A percentile compares a stretch with the other conserved stretches of the same genome.
phyloP scores from a whole-genome alignment of 768 basidiomycete species.

The Pisolithus tinctorius region DNA sequence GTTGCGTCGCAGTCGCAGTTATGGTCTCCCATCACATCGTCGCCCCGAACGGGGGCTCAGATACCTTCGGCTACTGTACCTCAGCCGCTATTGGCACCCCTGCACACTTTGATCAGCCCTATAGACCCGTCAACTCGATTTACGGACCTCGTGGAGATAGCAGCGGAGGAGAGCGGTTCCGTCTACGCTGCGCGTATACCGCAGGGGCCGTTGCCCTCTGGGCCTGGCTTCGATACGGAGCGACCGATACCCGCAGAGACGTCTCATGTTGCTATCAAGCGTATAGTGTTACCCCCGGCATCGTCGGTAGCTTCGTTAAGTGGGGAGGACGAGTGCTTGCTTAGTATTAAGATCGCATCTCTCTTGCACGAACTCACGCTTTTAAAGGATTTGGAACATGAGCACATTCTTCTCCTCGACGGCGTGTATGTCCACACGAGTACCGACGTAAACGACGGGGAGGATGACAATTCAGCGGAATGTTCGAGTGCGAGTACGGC shows the following conservation, averaged over 20 bases:
- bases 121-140: constrained; percentile 61
- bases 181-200: constrained; percentile 44
- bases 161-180: constrained; percentile 76
- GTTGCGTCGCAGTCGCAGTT: constrained; percentile 29
- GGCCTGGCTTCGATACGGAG: constrained; percentile 7
- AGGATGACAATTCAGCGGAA: background rate
- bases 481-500: background rate
- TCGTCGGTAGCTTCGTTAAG: constrained; percentile 23
- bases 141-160: constrained; percentile 66
- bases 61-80: constrained; percentile 31
- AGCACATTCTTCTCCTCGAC: constrained; percentile 62
- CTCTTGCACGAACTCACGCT: constrained; percentile 54
- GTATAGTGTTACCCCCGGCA: constrained; percentile 44
- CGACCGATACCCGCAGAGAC: constrained; percentile 18
- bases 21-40: constrained; percentile 25
- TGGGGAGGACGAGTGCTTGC: constrained; percentile 17
- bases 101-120: constrained; percentile 56
- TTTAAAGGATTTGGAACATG: constrained; percentile 50
- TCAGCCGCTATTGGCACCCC: constrained; percentile 17
- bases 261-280: constrained; percentile 71
- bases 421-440: constrained; percentile 58
- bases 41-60: constrained; percentile 43
- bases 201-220: constrained; percentile 3
- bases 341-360: constrained; percentile 58
- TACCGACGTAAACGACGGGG: constrained; percentile 24